Percentiles rank a stretch among this genome's conserved stretches.
phyloP scores from a whole-genome alignment of 345 rosid species.

The Toxicodendron radicans region DNA sequence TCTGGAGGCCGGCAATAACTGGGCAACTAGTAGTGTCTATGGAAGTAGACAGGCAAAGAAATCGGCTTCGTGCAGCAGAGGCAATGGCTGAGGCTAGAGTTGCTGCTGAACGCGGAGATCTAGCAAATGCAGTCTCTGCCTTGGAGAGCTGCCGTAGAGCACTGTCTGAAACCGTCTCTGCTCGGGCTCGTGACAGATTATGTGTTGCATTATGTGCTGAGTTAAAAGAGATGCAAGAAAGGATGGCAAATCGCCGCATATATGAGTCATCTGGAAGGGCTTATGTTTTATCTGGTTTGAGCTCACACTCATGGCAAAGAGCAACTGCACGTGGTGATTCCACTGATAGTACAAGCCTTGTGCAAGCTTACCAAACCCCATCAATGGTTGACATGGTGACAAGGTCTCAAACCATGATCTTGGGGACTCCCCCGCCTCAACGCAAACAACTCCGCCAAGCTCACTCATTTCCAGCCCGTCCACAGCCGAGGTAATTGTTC shows the following conservation, averaged over 20 bases:
- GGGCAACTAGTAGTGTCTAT: constrained; percentile 53
- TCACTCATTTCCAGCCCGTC: constrained; percentile 63
- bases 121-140: constrained; percentile 64
- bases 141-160: constrained; percentile 61
- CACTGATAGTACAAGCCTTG: constrained; percentile 59
- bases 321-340: constrained; percentile 95
- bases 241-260: constrained; percentile 80
- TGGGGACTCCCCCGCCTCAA: constrained; percentile 48
- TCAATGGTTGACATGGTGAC: constrained; percentile 92
- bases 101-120: constrained; percentile 75
- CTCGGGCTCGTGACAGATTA: constrained; percentile 59
- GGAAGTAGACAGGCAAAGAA: constrained; percentile 89
- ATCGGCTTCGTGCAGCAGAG: constrained; percentile 86
- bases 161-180: constrained; percentile 58
- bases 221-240: constrained; percentile 89
- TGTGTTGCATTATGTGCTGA: constrained; percentile 74
- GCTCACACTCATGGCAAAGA: constrained; percentile 99
- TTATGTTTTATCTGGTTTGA: constrained; percentile 84
- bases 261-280: constrained; percentile 92
- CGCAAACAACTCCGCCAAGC: constrained; percentile 70
- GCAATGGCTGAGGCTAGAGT: constrained; percentile 82
- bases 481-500: constrained; percentile 51
- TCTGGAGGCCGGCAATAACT: constrained; percentile 50
- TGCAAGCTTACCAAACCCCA: constrained; percentile 87
- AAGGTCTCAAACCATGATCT: constrained; percentile 77